Evolutionary conservation across 2,329 filamentous ascomycete species (phyloP), one percentile per base, ranked within the genome.

Genomic region (Rutstroemia sp.): DNA sequence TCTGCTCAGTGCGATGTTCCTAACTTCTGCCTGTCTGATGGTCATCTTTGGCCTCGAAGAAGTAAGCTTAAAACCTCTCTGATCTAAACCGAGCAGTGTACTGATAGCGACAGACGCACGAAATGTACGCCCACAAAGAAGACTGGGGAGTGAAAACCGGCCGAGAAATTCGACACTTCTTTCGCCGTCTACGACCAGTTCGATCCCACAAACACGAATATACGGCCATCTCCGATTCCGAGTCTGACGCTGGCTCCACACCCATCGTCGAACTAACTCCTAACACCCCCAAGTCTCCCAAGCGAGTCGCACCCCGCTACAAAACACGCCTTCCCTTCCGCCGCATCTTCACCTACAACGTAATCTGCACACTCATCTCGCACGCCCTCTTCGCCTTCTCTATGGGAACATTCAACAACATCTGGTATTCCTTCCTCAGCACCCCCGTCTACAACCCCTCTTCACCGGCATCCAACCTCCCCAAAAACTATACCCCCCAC

Each of bases 391-490:
- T 85, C 51, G 79, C 80, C 45, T 76, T 82, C 59, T 81, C 83
- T 65, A 78, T 82, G 68, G 80, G 77, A 59, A 79, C 81, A 19
- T 86, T 85, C 68, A 79, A 81, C 59, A 76, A 78, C 21, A 74
- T 85, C 54, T 82, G 79, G 66, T 82, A 82, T 54, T 76, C 82
- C n/a, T 85, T 85, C 67, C 74, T 86, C 41, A 82, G 82, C 1
- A 79, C 78, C 74, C 64, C 83, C 75, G 3, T n/a, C 74, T 80
- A 52, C 75, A 61, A 67, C 44, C 66, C 66, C 16, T 44, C 53
- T 1, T 47, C 63, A 9, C 57, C 58, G 61, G 50, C 38, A 5
- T 23, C 50, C 34, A 42, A 42, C 7, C 47, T 55, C 4, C 63
- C 65, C 66, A 82, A 85, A 38, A 85, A 86, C 2, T 76, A 75